A percentile compares a stretch with the other conserved stretches of the same genome.
phyloP scores from a whole-genome alignment of 2,329 filamentous ascomycete species.

The Lasiodiplodia gonubiensis region DNA sequence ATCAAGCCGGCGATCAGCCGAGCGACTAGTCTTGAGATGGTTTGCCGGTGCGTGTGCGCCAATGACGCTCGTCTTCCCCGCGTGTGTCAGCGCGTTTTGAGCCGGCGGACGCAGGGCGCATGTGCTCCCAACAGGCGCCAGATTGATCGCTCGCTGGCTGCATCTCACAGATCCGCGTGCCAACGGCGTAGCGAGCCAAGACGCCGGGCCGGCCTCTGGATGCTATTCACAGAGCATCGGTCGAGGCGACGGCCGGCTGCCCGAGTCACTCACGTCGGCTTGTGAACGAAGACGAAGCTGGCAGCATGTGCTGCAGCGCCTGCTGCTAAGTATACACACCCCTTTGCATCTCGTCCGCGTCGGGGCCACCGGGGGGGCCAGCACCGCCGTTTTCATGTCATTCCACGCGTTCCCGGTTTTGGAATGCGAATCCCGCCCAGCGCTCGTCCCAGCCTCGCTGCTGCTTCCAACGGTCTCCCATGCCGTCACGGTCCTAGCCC shows the following conservation, averaged over 20 bases:
- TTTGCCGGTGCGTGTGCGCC: neutral
- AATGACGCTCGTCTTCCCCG: neutral
- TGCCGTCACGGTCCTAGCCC: slow-evolving; percentile 34
- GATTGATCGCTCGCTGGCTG: slow-evolving; percentile 17
- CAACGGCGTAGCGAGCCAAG: slow-evolving; percentile 14
- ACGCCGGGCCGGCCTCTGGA: neutral
- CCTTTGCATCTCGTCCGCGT: slow-evolving; percentile 21
- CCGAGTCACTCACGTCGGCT: neutral
- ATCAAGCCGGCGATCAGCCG: slow-evolving; percentile 5
- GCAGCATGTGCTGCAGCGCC: slow-evolving; percentile 2
- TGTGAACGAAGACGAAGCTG: neutral
- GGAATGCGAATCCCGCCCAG: slow-evolving; percentile 25
- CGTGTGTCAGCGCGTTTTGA: slow-evolving; percentile 17
- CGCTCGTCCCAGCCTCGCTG: slow-evolving; percentile 26
- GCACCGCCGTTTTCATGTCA: slow-evolving; percentile 24
- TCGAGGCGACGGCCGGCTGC: neutral
- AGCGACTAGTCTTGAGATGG: neutral
- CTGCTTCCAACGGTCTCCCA: slow-evolving; percentile 27
- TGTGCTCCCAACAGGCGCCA: slow-evolving; percentile 3
- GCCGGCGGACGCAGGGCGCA: neutral
- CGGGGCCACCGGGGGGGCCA: slow-evolving; percentile 3
- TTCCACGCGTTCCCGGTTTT: slow-evolving; percentile 29
- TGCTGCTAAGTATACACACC: slow-evolving; percentile 1
- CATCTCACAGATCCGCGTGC: slow-evolving; percentile 16
- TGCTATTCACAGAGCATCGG: neutral